Percentiles rank a stretch among this genome's conserved stretches.
phyloP scores from a whole-genome alignment of 2,329 filamentous ascomycete genomes.

The Hirsutella thompsonii region DNA sequence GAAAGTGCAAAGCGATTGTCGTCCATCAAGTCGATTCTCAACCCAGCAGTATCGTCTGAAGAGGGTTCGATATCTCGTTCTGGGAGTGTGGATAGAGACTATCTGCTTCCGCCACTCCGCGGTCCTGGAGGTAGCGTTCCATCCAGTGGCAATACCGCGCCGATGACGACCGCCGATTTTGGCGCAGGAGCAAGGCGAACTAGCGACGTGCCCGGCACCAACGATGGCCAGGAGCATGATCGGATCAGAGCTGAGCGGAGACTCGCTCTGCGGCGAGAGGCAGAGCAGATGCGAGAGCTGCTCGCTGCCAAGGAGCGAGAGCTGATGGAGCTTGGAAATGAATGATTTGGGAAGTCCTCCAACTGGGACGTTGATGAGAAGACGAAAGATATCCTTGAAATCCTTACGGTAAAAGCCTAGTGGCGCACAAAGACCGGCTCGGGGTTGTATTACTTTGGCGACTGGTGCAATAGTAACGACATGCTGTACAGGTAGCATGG shows the following conservation, averaged over 20 bases:
- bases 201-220: constrained; percentile 8
- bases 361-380: not conserved
- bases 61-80: constrained; percentile 9
- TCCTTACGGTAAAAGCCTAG: too few relatives aligned
- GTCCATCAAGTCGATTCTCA: constrained; percentile 66
- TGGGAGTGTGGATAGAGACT: constrained; percentile 25
- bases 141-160: constrained; percentile 23
- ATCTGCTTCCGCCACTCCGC: constrained; percentile 26
- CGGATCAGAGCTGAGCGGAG: constrained; percentile 47
- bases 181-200: constrained; percentile 5
- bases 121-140: constrained; percentile 28
- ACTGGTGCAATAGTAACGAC: too few relatives aligned
- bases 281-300: constrained; percentile 62
- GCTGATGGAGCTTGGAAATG: constrained; percentile 27
- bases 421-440: too few relatives aligned
- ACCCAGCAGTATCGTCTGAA: constrained; percentile 31
- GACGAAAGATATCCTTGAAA: not conserved
- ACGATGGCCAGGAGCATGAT: constrained; percentile 29
- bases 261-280: constrained; percentile 55
- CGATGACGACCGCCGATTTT: constrained; percentile 21
- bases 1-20: constrained; percentile 50
- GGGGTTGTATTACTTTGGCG: too few relatives aligned
- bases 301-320: constrained; percentile 64
- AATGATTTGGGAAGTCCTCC: not conserved
- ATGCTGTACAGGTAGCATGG: too few relatives aligned